Percentiles rank a stretch among this genome's conserved stretches.
phyloP scores from a whole-genome alignment of 768 basidiomycete species.

The Boletus sp. region DNA sequence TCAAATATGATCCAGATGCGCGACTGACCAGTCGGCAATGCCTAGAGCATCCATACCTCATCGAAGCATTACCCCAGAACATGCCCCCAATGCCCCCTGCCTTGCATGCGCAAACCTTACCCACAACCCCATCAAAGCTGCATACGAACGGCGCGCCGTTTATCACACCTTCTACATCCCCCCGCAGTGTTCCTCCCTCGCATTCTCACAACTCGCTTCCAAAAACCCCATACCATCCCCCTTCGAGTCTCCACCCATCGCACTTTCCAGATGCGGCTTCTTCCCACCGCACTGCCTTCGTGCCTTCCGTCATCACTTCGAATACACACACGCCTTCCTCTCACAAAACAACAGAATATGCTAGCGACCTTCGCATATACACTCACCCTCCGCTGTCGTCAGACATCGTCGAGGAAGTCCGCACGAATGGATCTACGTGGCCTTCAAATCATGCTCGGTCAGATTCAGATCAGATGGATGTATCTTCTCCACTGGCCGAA shows the following conservation, averaged over 20 bases:
- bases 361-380: constrained; percentile 32
- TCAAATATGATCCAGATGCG: constrained; percentile 87
- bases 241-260: constrained; percentile 37
- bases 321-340: constrained; percentile 31
- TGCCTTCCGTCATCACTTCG: constrained; percentile 38
- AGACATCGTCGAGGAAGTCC: constrained; percentile 30
- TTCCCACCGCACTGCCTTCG: constrained; percentile 55
- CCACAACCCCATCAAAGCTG: constrained; percentile 38
- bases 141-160: constrained; percentile 36
- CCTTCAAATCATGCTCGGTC: constrained; percentile 29
- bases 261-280: constrained; percentile 48
- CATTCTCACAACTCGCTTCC: constrained; percentile 48
- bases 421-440: constrained; percentile 27
- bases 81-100: constrained; percentile 61
- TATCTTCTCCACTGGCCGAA: constrained; percentile 49
- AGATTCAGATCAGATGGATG: constrained; percentile 53
- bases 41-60: constrained; percentile 85
- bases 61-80: constrained; percentile 70
- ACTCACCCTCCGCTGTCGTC: constrained; percentile 34
- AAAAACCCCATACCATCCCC: constrained; percentile 38
- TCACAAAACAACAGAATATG: constrained; percentile 36
- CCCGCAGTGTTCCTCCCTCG: constrained; percentile 46
- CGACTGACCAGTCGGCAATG: constrained; percentile 87
- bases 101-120: constrained; percentile 41
- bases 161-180: constrained; percentile 40